Evolutionary conservation across 768 basidiomycete genomes (phyloP), one percentile per base, ranked within the genome.

Genomic region (Psilocybe subaeruginosa): DNA sequence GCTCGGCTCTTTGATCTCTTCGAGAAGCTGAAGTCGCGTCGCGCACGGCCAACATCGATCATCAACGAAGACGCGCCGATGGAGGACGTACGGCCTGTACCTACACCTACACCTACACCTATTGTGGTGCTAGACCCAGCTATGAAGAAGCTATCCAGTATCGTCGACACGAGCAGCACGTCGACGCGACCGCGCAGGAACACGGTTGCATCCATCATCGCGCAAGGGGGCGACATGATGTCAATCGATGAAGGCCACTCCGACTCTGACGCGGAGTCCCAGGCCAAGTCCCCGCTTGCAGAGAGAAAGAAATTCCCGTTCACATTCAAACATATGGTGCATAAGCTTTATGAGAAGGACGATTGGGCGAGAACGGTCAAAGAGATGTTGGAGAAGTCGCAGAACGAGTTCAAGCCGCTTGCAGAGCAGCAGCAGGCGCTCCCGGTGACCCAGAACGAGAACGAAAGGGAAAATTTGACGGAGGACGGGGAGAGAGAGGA

Each of bases 281-380:
- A 77, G 9, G 75, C 73, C 2, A 74, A 75, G 39, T 86, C 86
- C 60, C 82, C 82, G 4, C 68, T 81, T 4, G 66, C 62, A 8
- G 61, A 66, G 30, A 74, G 68, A n/a, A 77, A 73, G 63, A 73
- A 75, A 54, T 85, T 82, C 65, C 78, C 78, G 16, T 89, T 89
- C 73, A 88, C 84, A 35, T 89, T 89, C 78, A 84, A 82, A 66
- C 77, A 85, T 66, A 89, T 87, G 85, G 70, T 88, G 59, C 85
- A 89, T 74, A 84, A 86, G 69, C 76, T 89, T 9, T 89, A 89
- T 71, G 77, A 81, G 56, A 72, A 82, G 56, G 83, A 84, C 19
- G 86, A 87, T 56, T 89, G 86, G 85, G 78, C 74, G 1, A 75
- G 76, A 64, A 85, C 82, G 69, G 81, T 87, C 55, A 82, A 80